Conservation (phyloP, 305 asterid genomes). For the Plantago lanceolata region DNA sequence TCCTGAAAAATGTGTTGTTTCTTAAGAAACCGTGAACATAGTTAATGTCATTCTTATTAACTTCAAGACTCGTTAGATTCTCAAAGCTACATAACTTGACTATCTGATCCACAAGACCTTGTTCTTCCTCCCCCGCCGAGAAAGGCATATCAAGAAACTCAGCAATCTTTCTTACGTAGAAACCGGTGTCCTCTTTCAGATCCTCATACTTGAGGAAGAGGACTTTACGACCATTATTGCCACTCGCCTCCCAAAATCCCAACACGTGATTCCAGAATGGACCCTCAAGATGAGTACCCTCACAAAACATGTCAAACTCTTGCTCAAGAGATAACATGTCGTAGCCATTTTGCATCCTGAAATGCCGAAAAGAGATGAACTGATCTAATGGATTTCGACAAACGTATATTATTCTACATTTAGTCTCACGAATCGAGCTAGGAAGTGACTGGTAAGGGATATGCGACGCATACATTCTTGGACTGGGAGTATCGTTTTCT, state of each 20-base stretch:
- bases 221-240: slow-evolving; percentile 17
- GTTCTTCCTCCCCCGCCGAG: slow-evolving; percentile 8
- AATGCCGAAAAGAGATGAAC: background rate
- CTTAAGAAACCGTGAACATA: background rate
- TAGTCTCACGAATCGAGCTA: background rate
- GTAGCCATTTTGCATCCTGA: background rate
- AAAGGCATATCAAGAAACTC: background rate
- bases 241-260: slow-evolving; percentile 20
- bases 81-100: slow-evolving; percentile 6
- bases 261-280: slow-evolving; percentile 30
- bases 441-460: background rate
- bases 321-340: background rate
- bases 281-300: slow-evolving; percentile 11
- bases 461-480: background rate
- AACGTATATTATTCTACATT: background rate
- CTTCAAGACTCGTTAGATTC: slow-evolving; percentile 4
- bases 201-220: slow-evolving; percentile 26
- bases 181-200: slow-evolving; percentile 16
- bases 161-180: background rate
- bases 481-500: background rate
- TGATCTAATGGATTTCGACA: slow-evolving; percentile 11
- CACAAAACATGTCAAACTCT: background rate
- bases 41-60: background rate
- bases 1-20: slow-evolving; percentile 17
- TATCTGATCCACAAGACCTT: slow-evolving; percentile 12